Conservation (phyloP, 805 yeast species). For the Ascoidea tarda region DNA sequence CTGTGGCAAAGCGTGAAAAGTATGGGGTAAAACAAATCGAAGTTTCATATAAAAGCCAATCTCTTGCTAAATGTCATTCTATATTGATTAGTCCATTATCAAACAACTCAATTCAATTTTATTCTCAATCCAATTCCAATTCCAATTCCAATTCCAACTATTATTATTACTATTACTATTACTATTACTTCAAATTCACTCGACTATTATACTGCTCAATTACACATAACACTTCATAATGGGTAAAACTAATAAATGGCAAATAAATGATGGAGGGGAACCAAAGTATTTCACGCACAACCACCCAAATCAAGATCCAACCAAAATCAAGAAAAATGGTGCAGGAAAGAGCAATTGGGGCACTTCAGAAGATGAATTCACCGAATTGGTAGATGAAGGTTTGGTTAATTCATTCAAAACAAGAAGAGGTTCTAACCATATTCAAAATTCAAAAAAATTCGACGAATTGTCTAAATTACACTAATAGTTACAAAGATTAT, state of each 20-base stretch:
- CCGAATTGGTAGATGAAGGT: slow-evolving; percentile 45
- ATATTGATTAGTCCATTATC: no score
- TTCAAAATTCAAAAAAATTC: slow-evolving; percentile 27
- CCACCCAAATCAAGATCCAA: slow-evolving; percentile 65
- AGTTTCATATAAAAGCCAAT: no score
- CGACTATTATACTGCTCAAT: no score
- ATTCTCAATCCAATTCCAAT: no score
- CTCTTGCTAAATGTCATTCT: no score
- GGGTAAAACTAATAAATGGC: slow-evolving; percentile 77
- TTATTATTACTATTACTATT: no score
- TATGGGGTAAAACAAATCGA: no score
- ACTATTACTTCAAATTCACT: no score
- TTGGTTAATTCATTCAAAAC: slow-evolving; percentile 34
- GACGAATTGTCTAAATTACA: slow-evolving; percentile 6
- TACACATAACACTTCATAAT: slow-evolving; percentile 17
- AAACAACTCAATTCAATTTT: no score
- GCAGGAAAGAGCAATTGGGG: slow-evolving; percentile 90
- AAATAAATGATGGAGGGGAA: slow-evolving; percentile 41
- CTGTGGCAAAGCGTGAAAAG: no score
- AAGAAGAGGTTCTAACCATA: slow-evolving; percentile 37
- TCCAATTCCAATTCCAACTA: no score
- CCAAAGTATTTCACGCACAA: slow-evolving; percentile 70
- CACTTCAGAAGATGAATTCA: slow-evolving; percentile 59
- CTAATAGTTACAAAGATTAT: no score
- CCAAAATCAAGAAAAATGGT: slow-evolving; percentile 68